phyloP scores from a whole-genome alignment of 176 grass and related monocot genomes.

The Neostapfia colusana region DNA sequence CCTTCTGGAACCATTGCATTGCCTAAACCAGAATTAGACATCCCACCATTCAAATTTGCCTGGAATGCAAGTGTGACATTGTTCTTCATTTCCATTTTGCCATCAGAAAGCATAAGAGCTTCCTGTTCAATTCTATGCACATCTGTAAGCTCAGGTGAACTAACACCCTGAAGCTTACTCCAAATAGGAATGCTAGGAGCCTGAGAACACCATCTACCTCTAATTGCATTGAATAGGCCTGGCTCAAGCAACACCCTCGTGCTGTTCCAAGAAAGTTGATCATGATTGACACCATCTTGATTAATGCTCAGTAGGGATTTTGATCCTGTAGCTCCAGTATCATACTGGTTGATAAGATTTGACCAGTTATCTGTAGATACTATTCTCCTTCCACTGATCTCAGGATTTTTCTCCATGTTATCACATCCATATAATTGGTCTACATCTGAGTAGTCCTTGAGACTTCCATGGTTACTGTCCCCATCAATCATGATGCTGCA shows the following conservation, averaged over 20 bases:
- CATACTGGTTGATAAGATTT: slow-evolving; percentile 9
- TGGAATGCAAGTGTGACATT: slow-evolving; percentile 17
- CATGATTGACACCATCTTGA: slow-evolving; percentile 22
- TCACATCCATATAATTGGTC: slow-evolving; percentile 33
- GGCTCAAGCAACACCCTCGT: slow-evolving; percentile 17
- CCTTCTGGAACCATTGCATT: slow-evolving; percentile 26
- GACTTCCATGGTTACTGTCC: too few relatives aligned
- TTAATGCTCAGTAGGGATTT: slow-evolving; percentile 10
- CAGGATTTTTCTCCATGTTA: slow-evolving; percentile 33
- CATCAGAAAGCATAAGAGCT: slow-evolving; percentile 12
- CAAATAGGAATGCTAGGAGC: slow-evolving; percentile 13
- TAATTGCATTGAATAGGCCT: not conserved
- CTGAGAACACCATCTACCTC: slow-evolving; percentile 17
- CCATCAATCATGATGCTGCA: too few relatives aligned
- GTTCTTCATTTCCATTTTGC: slow-evolving; percentile 17
- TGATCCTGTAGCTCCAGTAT: slow-evolving; percentile 18
- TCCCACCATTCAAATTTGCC: slow-evolving; percentile 13
- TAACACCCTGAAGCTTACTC: slow-evolving; percentile 25
- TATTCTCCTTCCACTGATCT: slow-evolving; percentile 29
- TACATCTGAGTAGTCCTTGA: slow-evolving; percentile 14
- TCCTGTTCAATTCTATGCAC: slow-evolving; percentile 26
- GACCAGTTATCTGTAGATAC: not conserved
- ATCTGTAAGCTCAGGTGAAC: slow-evolving; percentile 35
- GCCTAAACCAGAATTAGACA: slow-evolving; percentile 27
- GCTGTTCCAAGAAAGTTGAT: slow-evolving; percentile 9